These are phyloP conservation scores for Camellia oleifera DNA, from an alignment of 179 eudicot species.

Conservation along the genomic window DNA sequence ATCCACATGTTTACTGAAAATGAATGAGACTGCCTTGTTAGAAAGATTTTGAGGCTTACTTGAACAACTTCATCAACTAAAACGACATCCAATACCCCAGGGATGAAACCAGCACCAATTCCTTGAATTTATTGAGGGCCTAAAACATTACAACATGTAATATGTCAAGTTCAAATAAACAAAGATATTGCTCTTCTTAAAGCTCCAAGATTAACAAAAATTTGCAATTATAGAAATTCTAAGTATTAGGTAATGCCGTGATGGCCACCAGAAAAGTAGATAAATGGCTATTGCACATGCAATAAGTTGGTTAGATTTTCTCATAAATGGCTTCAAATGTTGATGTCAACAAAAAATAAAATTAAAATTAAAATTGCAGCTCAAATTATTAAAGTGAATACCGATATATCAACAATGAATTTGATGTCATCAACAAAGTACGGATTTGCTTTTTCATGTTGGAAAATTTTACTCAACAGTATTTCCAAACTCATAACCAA, in stretches of 20 bases:
- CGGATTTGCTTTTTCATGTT: not conserved
- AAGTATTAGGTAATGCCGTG: not conserved
- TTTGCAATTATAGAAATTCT: too few species aligned
- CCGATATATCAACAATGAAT: not conserved
- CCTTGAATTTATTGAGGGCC: constrained; percentile 77
- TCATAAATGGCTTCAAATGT: not conserved
- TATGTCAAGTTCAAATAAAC: not conserved
- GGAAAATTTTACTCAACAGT: not conserved
- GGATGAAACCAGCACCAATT: constrained; percentile 68
- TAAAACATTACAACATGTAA: constrained; percentile 9
- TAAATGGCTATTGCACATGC: not conserved
- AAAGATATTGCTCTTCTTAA: not conserved
- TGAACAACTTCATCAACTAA: constrained; percentile 47
- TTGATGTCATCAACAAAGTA: too few species aligned
- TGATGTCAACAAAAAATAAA: not conserved
- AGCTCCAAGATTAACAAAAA: not conserved
- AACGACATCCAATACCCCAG: constrained; percentile 53
- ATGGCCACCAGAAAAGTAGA: too few species aligned
- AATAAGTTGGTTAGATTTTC: not conserved
- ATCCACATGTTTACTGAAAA: not conserved
- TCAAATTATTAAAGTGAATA: not conserved
- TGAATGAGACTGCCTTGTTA: not conserved
- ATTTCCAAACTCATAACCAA: not conserved
- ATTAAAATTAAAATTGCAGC: not conserved
- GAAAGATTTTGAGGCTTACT: constrained; percentile 30